Evolutionary conservation across 139 green algal genomes (phyloP).

Genomic region (Chlamydomonas sp.): DNA sequence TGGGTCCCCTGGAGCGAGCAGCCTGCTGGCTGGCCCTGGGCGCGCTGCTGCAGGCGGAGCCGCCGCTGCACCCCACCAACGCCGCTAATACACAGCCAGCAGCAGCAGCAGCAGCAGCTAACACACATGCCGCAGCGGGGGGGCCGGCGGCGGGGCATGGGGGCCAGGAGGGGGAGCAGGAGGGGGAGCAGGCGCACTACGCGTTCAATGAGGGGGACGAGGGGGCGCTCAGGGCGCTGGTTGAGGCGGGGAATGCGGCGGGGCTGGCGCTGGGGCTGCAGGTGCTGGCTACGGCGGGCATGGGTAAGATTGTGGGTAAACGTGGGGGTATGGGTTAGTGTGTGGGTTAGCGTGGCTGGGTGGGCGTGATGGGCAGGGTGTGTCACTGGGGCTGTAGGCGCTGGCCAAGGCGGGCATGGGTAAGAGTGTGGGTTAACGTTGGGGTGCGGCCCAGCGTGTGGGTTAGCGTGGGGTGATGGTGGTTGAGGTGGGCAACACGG

Average conservation of each 20-base stretch:
- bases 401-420: not conserved
- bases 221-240: slow-evolving; percentile 13
- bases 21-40: slow-evolving; percentile 26
- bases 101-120: too few relatives aligned
- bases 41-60: slow-evolving; percentile 15
- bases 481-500: too few relatives aligned
- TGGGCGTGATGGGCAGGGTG: too few relatives aligned
- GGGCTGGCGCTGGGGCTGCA: not conserved
- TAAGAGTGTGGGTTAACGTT: too few relatives aligned
- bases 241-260: slow-evolving; percentile 18
- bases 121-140: too few relatives aligned
- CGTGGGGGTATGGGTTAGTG: too few relatives aligned
- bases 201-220: not conserved
- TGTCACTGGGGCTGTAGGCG: slow-evolving; percentile 8
- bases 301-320: too few relatives aligned
- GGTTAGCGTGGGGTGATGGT: too few relatives aligned
- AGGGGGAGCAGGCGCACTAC: not conserved
- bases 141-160: too few relatives aligned
- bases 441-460: too few relatives aligned
- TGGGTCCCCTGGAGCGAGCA: not conserved
- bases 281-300: not conserved
- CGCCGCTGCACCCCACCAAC: not conserved
- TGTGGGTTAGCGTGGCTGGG: too few relatives aligned
- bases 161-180: not conserved
- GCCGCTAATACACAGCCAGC: too few relatives aligned